These are phyloP conservation scores for Aechmea fasciata DNA, from an alignment of 176 grass and related monocot genomes.

Conservation along the genomic window DNA sequence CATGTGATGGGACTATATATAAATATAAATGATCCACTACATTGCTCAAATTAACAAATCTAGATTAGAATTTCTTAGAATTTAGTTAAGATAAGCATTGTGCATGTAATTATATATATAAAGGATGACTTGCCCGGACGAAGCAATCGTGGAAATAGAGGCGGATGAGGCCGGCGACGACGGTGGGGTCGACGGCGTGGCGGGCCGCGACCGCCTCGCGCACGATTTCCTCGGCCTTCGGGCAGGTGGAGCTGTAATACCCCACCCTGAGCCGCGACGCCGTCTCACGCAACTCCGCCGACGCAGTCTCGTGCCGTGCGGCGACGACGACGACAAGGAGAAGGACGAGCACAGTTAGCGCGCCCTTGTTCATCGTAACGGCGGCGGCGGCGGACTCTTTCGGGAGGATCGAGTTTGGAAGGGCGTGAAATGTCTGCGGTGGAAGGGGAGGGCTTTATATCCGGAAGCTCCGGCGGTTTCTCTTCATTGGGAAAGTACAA, in stretches of 20 bases:
- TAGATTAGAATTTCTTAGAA: too few species aligned
- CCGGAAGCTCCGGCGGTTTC: too few species aligned
- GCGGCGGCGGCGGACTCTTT: too few species aligned
- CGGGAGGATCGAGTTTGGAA: too few species aligned
- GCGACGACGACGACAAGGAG: neutral
- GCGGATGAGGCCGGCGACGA: slow-evolving; percentile 26
- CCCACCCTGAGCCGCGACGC: neutral
- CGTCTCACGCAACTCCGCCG: neutral
- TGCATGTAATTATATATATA: neutral
- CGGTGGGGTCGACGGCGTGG: slow-evolving; percentile 5
- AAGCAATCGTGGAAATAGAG: slow-evolving; percentile 53
- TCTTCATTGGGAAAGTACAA: too few species aligned
- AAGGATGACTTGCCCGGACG: slow-evolving; percentile 27
- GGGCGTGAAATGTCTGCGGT: too few species aligned
- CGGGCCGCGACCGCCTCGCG: slow-evolving; percentile 6
- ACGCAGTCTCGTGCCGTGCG: neutral
- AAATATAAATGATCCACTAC: too few species aligned
- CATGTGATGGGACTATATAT: too few species aligned
- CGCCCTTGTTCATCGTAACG: slow-evolving; percentile 1
- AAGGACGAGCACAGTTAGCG: neutral
- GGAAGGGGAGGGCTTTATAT: too few species aligned
- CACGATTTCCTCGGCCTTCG: slow-evolving; percentile 18
- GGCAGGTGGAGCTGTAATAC: slow-evolving; percentile 19
- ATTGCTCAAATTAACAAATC: too few species aligned
- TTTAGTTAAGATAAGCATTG: neutral